Evolutionary conservation across 768 basidiomycete genomes (phyloP).

Genomic region (Tricholoma sp.): DNA sequence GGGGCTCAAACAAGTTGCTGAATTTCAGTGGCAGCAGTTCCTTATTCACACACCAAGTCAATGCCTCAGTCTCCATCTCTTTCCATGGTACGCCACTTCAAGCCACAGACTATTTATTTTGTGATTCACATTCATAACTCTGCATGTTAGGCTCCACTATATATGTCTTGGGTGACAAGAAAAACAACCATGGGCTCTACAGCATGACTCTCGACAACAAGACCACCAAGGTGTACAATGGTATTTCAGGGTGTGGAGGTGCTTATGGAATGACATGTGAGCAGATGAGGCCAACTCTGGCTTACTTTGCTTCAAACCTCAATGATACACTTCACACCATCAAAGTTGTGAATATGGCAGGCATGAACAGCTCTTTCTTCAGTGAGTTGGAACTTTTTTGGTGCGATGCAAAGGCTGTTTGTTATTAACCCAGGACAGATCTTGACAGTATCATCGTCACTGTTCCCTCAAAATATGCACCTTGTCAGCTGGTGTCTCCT

Average conservation of each 20-base stretch:
- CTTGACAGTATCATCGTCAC: slow-evolving; percentile 40
- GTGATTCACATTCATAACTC: not conserved
- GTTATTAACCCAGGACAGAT: slow-evolving; percentile 22
- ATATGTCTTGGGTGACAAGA: slow-evolving; percentile 45
- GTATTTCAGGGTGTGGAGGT: slow-evolving; percentile 43
- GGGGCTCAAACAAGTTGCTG: slow-evolving; percentile 38
- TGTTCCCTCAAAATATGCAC: slow-evolving; percentile 36
- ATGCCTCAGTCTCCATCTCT: slow-evolving; percentile 32
- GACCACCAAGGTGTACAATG: slow-evolving; percentile 28
- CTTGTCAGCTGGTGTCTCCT: slow-evolving; percentile 22
- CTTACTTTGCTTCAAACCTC: slow-evolving; percentile 40
- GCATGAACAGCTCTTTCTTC: slow-evolving; percentile 39
- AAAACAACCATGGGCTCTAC: slow-evolving; percentile 44
- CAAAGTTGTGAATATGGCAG: slow-evolving; percentile 35
- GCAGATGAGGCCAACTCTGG: slow-evolving; percentile 37
- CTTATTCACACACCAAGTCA: slow-evolving; percentile 36
- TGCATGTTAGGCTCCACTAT: slow-evolving; percentile 38
- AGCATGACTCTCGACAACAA: slow-evolving; percentile 33
- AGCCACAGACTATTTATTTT: not conserved
- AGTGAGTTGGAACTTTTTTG: slow-evolving; percentile 24
- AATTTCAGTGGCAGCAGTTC: slow-evolving; percentile 41
- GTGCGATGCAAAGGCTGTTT: too few relatives aligned
- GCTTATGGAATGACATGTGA: slow-evolving; percentile 41
- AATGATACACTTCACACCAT: slow-evolving; percentile 32
- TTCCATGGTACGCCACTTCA: slow-evolving; percentile 31